Conservation (phyloP, 805 yeast species). For the Kregervanrija pseudodelftensis region DNA sequence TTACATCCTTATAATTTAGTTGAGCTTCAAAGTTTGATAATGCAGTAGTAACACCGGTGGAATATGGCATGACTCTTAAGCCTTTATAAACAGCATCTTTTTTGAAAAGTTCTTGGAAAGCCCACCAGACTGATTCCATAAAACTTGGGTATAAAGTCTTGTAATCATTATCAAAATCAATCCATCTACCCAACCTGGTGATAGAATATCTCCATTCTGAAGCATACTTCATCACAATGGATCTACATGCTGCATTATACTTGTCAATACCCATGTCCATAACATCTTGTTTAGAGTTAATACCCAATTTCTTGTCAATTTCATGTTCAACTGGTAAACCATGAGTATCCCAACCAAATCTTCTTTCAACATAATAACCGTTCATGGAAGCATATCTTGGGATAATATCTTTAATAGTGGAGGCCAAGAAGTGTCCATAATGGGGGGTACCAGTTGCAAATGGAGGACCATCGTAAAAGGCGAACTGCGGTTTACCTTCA, state of each 20-base stretch:
- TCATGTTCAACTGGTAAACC: slow-evolving; percentile 98
- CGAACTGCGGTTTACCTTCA: slow-evolving; percentile 77
- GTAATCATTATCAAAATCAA: slow-evolving; percentile 97
- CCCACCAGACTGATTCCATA: slow-evolving; percentile 99
- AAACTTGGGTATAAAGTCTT: slow-evolving; percentile 92
- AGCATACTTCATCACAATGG: slow-evolving; percentile 96
- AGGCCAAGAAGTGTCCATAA: slow-evolving; percentile 94
- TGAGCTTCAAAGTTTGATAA: slow-evolving; percentile 97
- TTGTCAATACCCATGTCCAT: slow-evolving; percentile 89
- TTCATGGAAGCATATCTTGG: slow-evolving; percentile 98
- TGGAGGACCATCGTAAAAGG: slow-evolving; percentile 98
- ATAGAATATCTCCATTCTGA: slow-evolving; percentile 91
- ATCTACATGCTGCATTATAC: slow-evolving; percentile 90
- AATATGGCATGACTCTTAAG: slow-evolving; percentile 96
- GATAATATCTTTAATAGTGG: slow-evolving; percentile 94
- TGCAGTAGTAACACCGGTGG: slow-evolving; percentile 96
- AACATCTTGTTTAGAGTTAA: slow-evolving; percentile 90
- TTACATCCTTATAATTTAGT: slow-evolving; percentile 94
- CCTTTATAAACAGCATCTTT: slow-evolving; percentile 93
- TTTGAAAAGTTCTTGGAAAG: slow-evolving; percentile 77
- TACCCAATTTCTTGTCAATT: slow-evolving; percentile 94
- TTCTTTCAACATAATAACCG: slow-evolving; percentile 91
- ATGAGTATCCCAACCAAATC: slow-evolving; percentile 99
- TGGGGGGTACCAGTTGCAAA: slow-evolving; percentile 99
- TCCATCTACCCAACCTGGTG: slow-evolving; percentile 97